These are phyloP conservation scores for Euphorbia schlechtendalii DNA, from an alignment of 441 rosid species.

Conservation along the genomic window DNA sequence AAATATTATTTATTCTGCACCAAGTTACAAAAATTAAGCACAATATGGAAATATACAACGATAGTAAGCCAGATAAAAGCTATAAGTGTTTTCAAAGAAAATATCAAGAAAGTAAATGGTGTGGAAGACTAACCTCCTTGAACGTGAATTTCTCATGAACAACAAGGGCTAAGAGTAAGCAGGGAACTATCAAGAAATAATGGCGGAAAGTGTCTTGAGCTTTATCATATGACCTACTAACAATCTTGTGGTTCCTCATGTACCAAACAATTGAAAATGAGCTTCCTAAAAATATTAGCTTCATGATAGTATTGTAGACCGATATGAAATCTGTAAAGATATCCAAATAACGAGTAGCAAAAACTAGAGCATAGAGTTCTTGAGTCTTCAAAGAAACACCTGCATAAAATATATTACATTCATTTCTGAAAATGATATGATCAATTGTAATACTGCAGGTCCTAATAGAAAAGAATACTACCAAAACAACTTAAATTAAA, in stretches of 20 bases:
- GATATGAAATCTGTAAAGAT: slow-evolving; percentile 68
- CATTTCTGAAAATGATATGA: not conserved
- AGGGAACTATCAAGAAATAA: slow-evolving; percentile 42
- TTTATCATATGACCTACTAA: slow-evolving; percentile 66
- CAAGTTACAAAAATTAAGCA: not conserved
- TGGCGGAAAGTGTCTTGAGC: slow-evolving; percentile 89
- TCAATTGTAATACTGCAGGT: not conserved
- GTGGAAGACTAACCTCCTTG: slow-evolving; percentile 53
- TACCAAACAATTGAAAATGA: slow-evolving; percentile 87
- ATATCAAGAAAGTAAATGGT: not conserved
- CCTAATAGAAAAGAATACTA: not conserved
- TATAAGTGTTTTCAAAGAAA: not conserved
- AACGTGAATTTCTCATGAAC: slow-evolving; percentile 65
- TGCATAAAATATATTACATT: slow-evolving; percentile 21
- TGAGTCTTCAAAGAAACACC: slow-evolving; percentile 90
- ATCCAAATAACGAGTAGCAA: slow-evolving; percentile 80
- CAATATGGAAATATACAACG: not conserved
- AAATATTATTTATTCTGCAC: not conserved
- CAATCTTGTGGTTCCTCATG: slow-evolving; percentile 69
- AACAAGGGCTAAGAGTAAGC: slow-evolving; percentile 57
- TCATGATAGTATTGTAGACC: slow-evolving; percentile 74
- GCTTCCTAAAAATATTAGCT: slow-evolving; percentile 78
- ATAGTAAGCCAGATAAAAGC: not conserved
- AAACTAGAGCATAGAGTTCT: slow-evolving; percentile 81
- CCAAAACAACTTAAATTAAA: not conserved